A percentile compares a stretch with the other conserved stretches of the same genome.
Evolutionary conservation across 805 yeast genomes (phyloP).

Genomic region (Maudiozyma turicensis): DNA sequence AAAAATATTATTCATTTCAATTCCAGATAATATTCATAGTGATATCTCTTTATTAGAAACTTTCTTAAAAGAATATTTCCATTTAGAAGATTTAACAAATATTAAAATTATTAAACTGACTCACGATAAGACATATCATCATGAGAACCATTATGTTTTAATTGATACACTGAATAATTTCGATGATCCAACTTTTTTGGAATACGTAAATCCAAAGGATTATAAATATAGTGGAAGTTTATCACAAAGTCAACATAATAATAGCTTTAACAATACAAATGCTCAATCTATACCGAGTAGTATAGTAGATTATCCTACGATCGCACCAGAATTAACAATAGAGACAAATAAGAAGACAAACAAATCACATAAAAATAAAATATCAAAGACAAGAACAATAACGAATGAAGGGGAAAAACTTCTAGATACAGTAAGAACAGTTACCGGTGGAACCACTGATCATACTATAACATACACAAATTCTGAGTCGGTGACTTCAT

Average conservation of each 20-base stretch:
- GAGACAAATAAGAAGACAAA: too few species aligned
- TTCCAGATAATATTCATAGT: slow-evolving; percentile 25
- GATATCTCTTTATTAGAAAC: slow-evolving; percentile 24
- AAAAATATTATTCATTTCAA: slow-evolving; percentile 23
- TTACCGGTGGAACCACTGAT: not conserved
- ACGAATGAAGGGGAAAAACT: not conserved
- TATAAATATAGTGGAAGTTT: not conserved
- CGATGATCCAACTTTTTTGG: slow-evolving; percentile 21
- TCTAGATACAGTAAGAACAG: not conserved
- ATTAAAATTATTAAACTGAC: slow-evolving; percentile 26
- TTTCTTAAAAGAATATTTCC: slow-evolving; percentile 26
- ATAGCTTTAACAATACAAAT: not conserved
- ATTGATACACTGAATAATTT: slow-evolving; percentile 25
- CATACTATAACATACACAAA: not conserved
- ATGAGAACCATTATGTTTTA: slow-evolving; percentile 27
- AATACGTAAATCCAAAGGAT: slow-evolving; percentile 10
- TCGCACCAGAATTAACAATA: too few species aligned
- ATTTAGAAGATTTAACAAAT: slow-evolving; percentile 20
- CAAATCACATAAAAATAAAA: not conserved
- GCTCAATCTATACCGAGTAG: not conserved
- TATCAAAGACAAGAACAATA: not conserved
- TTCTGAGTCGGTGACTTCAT: not conserved
- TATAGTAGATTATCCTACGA: not conserved
- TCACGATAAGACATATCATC: slow-evolving; percentile 21
- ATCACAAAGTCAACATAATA: not conserved